Evolutionary conservation across 805 yeast species (phyloP), one percentile per base, ranked within the genome.

Genomic region (Sugiyamaella chiloensis): DNA sequence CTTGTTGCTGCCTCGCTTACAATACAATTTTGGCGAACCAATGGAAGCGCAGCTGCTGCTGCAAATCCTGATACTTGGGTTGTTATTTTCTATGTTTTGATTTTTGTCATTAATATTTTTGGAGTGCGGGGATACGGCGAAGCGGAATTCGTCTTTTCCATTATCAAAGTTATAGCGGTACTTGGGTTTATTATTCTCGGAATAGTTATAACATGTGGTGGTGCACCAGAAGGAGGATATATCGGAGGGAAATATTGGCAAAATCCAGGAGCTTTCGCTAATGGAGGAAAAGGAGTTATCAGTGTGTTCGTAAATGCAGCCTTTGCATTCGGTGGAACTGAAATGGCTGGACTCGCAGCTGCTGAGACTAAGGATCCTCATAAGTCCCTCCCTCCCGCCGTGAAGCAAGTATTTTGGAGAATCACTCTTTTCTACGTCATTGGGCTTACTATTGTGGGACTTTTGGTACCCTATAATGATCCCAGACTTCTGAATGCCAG

Each of bases 361-460:
- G 85, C 87, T 5, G 88, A 83, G 63, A 68, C 84, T 17, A 73
- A 66, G 40, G 76, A 83, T 60, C 87, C 88, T 44, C 70, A 84
- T 57, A 70, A 68, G 42, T 65, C 82, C 9, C 71, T 82, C 47
- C 87, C 87, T 37, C 73, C 73, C 48, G 87, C 88, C 40, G 77
- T 81, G 47, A 82, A 83, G 62, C 87, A 83, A 64, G 84, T 82
- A 1, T 82, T 84, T 65, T 83, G 87, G 87, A 71, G 88, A 66
- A 81, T 83, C 48, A 64, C 81, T 27, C 65, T 81, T 53, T 81
- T 83, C 59, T 84, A 84, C 65, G 70, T 84, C 60, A 62, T 70
- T 14, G 69, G 76, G 54, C 75, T 62, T 61, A 81, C 63, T 53
- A 71, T 72, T 57, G 74, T 68, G 58, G 80, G 85, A 39, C 78